Base-by-base conservation (phyloP, 768 basidiomycete species). In the Termitomyces titanicus region DNA sequence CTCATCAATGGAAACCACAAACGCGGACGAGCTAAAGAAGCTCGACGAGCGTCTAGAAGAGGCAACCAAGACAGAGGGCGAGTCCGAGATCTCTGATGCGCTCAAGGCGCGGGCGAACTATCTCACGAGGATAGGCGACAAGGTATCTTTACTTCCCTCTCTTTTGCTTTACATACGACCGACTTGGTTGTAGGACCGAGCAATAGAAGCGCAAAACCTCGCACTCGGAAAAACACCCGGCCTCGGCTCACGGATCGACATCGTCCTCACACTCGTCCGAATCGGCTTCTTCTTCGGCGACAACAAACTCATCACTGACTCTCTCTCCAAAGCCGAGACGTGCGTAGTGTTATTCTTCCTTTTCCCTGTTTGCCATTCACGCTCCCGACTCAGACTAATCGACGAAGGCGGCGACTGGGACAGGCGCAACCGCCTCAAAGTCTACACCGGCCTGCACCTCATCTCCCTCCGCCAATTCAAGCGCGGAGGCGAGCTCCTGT, bases 371-470 rank as follows among this genome's bases (percentile, higher is more conserved):
- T 48, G 27, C 29, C 25, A 24, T 2, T 35, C 37, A 18, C 44
- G 17, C 24, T 52, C 34, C n/a, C n/a, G n/a, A n/a, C n/a, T n/a
- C 65, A 94, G 92, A 53, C 77, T 97, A 40, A 89, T 97, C 51
- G 94, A 98, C 63, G 83, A 93, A 68, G 96, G 96, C 0, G 96
- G 96, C 43, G 96, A 99, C 73, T 99, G 96, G 96, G 96, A 99
- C 69, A 79, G 96, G 51, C 84, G 94, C 37, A 99, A 98, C 70
- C 83, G 96, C 43, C 83, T 98, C 64, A 99, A 99, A 72, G 96
- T 98, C 39, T 99, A 98, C 75, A 83, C 84, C 48, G 95, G 89
- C 46, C 75, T 97, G 0, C 89, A 96, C 65, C 76, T 88, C 42
- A 73, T 95, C 31, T 89, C 92, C 29, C 88, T 92, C 57, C 88